Evolutionary conservation across 2,329 filamentous ascomycete genomes (phyloP).

Genomic region (Aspergillus terreus): DNA sequence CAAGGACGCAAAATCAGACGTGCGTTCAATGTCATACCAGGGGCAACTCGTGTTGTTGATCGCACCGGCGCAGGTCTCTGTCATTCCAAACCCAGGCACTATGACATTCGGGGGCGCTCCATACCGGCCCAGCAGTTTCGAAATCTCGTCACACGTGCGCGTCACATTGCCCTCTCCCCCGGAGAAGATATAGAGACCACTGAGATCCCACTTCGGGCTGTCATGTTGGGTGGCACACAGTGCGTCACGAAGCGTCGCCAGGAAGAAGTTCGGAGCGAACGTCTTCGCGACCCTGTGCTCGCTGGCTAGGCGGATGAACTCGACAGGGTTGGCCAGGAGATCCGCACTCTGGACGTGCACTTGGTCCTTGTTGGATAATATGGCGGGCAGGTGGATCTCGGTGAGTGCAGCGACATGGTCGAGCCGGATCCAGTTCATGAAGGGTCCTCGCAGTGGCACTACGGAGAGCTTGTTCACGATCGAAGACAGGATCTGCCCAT

Average conservation of each 20-base stretch:
- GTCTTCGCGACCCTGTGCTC: conserved; percentile 28
- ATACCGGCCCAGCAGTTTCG: conserved; percentile 27
- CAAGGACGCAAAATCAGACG: conserved; percentile 14
- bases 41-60: conserved; percentile 46
- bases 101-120: conserved; percentile 38
- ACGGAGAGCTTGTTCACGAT: conserved; percentile 28
- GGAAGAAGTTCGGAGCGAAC: conserved; percentile 26
- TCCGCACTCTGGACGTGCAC: conserved; percentile 16
- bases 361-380: conserved; percentile 15
- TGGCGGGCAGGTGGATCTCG: conserved; percentile 52
- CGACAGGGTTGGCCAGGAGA: conserved; percentile 28
- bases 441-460: conserved; percentile 9
- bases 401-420: conserved; percentile 54
- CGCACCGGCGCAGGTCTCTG: conserved; percentile 51
- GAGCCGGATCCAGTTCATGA: conserved; percentile 50
- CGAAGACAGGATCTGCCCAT: conserved; percentile 3
- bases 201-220: conserved; percentile 9
- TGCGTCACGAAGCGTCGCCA: conserved; percentile 11
- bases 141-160: conserved; percentile 32
- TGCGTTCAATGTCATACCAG: conserved; percentile 30
- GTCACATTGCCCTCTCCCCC: conserved; percentile 40
- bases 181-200: conserved; percentile 27
- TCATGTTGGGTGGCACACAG: neutral
- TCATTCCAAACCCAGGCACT: conserved; percentile 30
- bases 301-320: conserved; percentile 41